Percentiles rank a stretch among this genome's conserved stretches.
These are phyloP conservation scores for Aureobasidium mangrovei DNA, from an alignment of 2,329 filamentous ascomycete species.

Conservation along the genomic window DNA sequence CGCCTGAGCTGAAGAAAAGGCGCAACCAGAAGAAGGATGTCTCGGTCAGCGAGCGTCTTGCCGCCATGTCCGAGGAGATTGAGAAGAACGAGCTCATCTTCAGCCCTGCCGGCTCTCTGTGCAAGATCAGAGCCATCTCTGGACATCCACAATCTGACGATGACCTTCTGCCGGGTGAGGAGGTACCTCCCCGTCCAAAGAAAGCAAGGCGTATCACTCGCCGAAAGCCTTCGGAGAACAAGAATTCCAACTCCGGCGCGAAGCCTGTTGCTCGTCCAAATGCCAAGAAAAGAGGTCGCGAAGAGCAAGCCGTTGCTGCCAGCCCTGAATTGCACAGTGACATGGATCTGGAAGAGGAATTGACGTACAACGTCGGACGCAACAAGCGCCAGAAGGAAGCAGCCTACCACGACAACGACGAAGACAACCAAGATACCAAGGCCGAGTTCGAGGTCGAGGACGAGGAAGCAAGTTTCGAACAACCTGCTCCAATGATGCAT, in stretches of 20 bases:
- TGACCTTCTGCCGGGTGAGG: slow-evolving; percentile 26
- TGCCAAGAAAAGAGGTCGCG: background rate
- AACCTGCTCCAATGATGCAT: slow-evolving; percentile 16
- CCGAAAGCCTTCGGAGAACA: slow-evolving; percentile 21
- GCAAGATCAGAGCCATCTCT: slow-evolving; percentile 37
- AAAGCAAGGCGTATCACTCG: slow-evolving; percentile 20
- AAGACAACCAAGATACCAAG: slow-evolving; percentile 3
- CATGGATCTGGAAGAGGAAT: slow-evolving; percentile 19
- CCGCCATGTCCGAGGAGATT: slow-evolving; percentile 54
- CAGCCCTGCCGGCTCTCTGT: slow-evolving; percentile 34
- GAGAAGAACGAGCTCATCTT: slow-evolving; percentile 58
- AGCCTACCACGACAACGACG: background rate
- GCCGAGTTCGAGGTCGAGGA: slow-evolving; percentile 15
- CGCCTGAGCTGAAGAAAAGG: slow-evolving; percentile 61
- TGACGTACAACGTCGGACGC: background rate
- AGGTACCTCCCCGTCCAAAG: slow-evolving; percentile 22
- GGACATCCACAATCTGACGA: slow-evolving; percentile 34
- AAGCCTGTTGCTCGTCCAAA: slow-evolving; percentile 4
- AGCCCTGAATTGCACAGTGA: slow-evolving; percentile 26
- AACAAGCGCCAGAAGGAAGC: slow-evolving; percentile 3
- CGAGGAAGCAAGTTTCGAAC: slow-evolving; percentile 26
- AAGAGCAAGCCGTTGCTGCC: slow-evolving; percentile 16
- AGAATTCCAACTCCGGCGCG: slow-evolving; percentile 22
- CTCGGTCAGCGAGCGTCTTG: slow-evolving; percentile 60
- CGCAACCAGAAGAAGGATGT: slow-evolving; percentile 70